Evolutionary conservation across 805 yeast genomes (phyloP), one percentile per base, ranked within the genome.

Genomic region (Torulaspora microellipsoides): DNA sequence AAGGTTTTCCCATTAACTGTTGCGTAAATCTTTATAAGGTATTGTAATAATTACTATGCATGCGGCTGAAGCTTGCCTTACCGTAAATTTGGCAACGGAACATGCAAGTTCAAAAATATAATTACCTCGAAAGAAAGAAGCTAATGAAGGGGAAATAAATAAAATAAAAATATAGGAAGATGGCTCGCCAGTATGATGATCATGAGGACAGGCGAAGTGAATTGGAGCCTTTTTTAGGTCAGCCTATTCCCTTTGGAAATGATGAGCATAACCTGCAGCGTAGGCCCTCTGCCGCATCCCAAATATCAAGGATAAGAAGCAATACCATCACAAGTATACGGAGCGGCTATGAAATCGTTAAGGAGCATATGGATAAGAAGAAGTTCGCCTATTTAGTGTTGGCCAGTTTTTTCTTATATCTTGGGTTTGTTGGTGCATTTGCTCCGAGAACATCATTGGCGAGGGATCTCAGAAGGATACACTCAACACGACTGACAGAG

Each of bases 391-490:
- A 45, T 20, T 40, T 59, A 15, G 23, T 59, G 10, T 23, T 58
- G 10, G 53, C 56, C 41, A 40, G 63, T 52, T 12, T 60, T 31
- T 25, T 56, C 40, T 36, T 62, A 1, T 65, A 64, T 48, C 23
- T 78, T 12, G 69, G 76, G 2, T 79, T 85, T 58, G 77, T 85
- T 32, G 68, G 86, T 38, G 77, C 83, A 0, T 89, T 89, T 59
- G 69, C 88, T 12, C 96, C 96, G 1, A 65, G 96, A 45, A 86
- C 97, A 1, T 85, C 95, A 2, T 67, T 87, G 14, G 78, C 84
- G 38, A 69, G 95, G 51, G 96, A 90, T 62, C 78, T 85, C 55
- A 74, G 91, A 54, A 67, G 96, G 38, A 62, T 86, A 51, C 86
- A 87, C 63, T 80, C 82, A 27, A 73, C 80, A 29, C 74, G 69